Percentiles rank a stretch among this genome's conserved stretches.
These are phyloP conservation scores for Salisapilia sapeloensis DNA, from an alignment of 352 stramenopile genomes.

Conservation along the genomic window DNA sequence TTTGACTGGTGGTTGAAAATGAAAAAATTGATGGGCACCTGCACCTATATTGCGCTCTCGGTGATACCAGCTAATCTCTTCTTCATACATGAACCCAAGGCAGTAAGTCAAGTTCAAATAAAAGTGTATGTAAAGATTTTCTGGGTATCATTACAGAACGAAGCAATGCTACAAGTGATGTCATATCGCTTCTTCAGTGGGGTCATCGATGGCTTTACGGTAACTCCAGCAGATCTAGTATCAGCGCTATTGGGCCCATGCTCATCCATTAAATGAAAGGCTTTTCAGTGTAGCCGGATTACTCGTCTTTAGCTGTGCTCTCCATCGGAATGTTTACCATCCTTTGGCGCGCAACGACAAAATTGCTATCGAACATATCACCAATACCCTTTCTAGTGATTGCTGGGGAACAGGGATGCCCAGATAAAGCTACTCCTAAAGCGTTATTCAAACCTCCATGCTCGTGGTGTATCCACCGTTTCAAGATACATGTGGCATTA, in stretches of 20 bases:
- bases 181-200: conserved; percentile 22
- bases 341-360: no score
- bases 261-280: conserved; percentile 17
- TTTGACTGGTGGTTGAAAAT: conserved; percentile 17
- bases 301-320: conserved; percentile 8
- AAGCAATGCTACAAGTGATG: conserved; percentile 20
- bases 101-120: background rate
- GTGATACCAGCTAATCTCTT: conserved; percentile 7
- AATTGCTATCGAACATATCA: no score
- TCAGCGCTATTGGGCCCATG: conserved; percentile 14
- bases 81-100: conserved; percentile 6
- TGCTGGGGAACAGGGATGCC: no score
- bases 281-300: conserved; percentile 11
- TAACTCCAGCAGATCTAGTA: conserved; percentile 11
- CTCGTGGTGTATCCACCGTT: background rate
- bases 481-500: no score
- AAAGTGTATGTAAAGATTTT: background rate
- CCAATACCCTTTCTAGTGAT: no score
- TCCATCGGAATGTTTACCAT: no score
- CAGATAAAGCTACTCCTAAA: background rate
- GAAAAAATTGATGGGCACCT: conserved; percentile 8
- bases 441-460: background rate
- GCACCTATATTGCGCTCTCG: conserved; percentile 4
- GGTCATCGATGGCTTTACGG: conserved; percentile 14
- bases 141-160: conserved; percentile 12